Evolutionary conservation across 2,329 filamentous ascomycete species (phyloP), one percentile per base, ranked within the genome.

Genomic region (Tolypocladium paradoxum): DNA sequence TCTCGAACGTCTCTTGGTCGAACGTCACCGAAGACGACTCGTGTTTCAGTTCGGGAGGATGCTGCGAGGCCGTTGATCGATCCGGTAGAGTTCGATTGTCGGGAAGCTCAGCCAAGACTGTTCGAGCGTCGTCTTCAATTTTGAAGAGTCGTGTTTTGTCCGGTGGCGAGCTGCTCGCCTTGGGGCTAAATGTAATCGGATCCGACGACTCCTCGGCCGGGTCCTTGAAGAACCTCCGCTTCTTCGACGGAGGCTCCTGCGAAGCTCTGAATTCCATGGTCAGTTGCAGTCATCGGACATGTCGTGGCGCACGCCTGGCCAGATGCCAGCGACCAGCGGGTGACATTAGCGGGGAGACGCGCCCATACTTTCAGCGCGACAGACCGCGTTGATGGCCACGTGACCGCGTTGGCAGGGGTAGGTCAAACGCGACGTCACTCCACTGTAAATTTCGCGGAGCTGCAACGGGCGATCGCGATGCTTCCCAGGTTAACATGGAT

Each of bases 1-100:
- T 72, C 60, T 84, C 76, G 52, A 87, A 84, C 0, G 72, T 75
- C 34, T 73, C 73, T 53, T 75, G 70, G 58, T 85, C 79, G 56
- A 87, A 86, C 1, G 65, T 65, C 31, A 71, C 54, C 0, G 65
- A 55, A 3, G 66, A 60, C 3, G 63, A 53, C 29, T 64, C 61
- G 50, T 64, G 51, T 16, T 58, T 55, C 9, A 54, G 55, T 8
- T 53, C 54, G 50, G 57, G 48, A 7, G 52, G 52, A 48, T 57
- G 45, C 18, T 52, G 52, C 20, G 55, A 38, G 37, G 52, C 37
- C 12, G 55, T 54, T 29, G 54, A 53, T 50, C 52, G 58, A 20
- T 49, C 38, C 11, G 55, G 45, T 16, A 9, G 6, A 12, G 51
- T 24, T 11, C 36, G 52, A 40, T 55, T 57, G 14, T 60, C 52